A percentile compares a stretch with the other conserved stretches of the same genome.
Conservation (phyloP, 257 asterid genomes). For the Thymus quinquecostatus region DNA sequence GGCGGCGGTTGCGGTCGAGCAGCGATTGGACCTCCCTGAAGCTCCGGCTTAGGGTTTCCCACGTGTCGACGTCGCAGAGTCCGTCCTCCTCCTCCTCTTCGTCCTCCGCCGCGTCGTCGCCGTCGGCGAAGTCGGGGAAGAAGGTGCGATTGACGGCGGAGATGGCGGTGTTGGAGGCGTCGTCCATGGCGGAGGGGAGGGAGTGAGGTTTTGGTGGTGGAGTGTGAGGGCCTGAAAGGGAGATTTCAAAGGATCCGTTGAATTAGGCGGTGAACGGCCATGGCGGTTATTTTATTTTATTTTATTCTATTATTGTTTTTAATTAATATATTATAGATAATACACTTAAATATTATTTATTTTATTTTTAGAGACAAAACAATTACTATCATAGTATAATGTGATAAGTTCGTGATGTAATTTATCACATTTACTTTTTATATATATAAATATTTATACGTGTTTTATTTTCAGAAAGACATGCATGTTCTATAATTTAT, state of each 20-base stretch:
- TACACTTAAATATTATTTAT: too few relatives aligned
- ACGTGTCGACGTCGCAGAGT: conserved; percentile 46
- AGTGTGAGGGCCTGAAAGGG: background rate
- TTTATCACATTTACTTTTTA: too few relatives aligned
- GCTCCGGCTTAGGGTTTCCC: conserved; percentile 56
- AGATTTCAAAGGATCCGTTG: conserved; percentile 28
- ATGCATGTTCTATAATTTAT: too few relatives aligned
- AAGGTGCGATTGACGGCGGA: conserved; percentile 30
- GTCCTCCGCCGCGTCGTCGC: conserved; percentile 30
- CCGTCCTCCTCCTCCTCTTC: conserved; percentile 39
- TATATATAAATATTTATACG: too few relatives aligned
- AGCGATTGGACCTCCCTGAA: conserved; percentile 61
- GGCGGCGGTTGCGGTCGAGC: conserved; percentile 60
- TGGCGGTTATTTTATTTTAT: conserved; percentile 17
- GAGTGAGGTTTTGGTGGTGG: conserved; percentile 8
- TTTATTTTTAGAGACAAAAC: too few relatives aligned
- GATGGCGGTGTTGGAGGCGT: conserved; percentile 39
- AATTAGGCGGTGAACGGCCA: conserved; percentile 29
- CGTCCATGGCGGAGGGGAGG: conserved; percentile 43
- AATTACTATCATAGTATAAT: too few relatives aligned
- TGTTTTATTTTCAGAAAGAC: too few relatives aligned
- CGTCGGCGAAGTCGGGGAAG: conserved; percentile 20
- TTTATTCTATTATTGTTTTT: too few relatives aligned
- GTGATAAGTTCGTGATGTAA: too few relatives aligned
- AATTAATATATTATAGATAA: too few relatives aligned